phyloP scores from a whole-genome alignment of 192 early-diverging fungal genomes.

The Linnemannia zychae region DNA sequence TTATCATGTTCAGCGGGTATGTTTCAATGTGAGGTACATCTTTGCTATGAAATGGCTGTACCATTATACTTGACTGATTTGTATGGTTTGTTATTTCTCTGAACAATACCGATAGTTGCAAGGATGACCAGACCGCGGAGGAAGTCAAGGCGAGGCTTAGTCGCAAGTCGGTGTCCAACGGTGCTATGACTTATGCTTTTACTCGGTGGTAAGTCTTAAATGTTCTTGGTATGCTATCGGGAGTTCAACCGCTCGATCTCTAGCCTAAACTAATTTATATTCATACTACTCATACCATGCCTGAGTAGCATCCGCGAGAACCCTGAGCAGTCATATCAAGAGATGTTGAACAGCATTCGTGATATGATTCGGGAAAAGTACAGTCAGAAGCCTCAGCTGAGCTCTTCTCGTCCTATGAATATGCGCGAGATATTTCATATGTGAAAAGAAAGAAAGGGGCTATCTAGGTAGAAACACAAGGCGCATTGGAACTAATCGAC shows the following conservation, averaged over 20 bases:
- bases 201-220: constrained; percentile 53
- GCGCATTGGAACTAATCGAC: too few relatives aligned
- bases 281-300: too few relatives aligned
- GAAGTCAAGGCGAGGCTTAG: constrained; percentile 63
- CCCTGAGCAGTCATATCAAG: constrained; percentile 68
- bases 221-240: too few relatives aligned
- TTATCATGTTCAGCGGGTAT: constrained; percentile 76
- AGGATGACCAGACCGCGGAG: constrained; percentile 75
- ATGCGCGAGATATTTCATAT: constrained; percentile 75
- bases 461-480: too few relatives aligned
- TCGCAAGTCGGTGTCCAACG: constrained; percentile 59
- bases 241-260: too few relatives aligned
- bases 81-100: too few relatives aligned
- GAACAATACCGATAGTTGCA: too few relatives aligned
- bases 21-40: not conserved
- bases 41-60: too few relatives aligned
- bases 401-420: constrained; percentile 74
- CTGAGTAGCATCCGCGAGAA: constrained; percentile 63
- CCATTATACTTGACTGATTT: not conserved
- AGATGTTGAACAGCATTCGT: constrained; percentile 72
- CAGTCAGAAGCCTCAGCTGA: constrained; percentile 80
- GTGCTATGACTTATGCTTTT: constrained; percentile 77
- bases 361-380: constrained; percentile 66
- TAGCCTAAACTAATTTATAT: not conserved
- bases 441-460: too few relatives aligned